phyloP scores from a whole-genome alignment of 306 rosid genomes.

The Pyrus communis region DNA sequence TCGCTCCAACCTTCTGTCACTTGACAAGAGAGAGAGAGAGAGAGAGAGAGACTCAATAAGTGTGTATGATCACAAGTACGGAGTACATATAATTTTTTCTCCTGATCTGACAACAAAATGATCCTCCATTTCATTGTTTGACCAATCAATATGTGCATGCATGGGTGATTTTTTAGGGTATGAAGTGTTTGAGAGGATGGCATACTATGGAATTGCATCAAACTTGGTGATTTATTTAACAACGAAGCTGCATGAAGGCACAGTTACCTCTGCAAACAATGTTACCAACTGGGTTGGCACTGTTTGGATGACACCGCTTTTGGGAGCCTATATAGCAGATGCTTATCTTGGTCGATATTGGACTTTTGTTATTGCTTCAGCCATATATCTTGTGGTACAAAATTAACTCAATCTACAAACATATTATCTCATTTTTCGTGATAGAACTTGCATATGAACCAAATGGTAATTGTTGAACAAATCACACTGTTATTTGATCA shows the following conservation, averaged over 20 bases:
- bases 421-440: neutral
- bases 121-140: neutral
- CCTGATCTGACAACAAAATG: neutral
- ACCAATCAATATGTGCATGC: neutral
- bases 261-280: conserved; percentile 42
- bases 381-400: conserved; percentile 43
- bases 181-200: conserved; percentile 74
- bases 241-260: conserved; percentile 45
- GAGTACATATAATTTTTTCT: no score
- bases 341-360: conserved; percentile 43
- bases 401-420: neutral
- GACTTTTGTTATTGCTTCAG: conserved; percentile 47
- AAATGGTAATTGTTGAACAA: neutral
- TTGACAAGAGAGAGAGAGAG: no score
- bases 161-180: conserved; percentile 23
- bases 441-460: neutral
- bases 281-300: conserved; percentile 59
- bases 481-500: no score
- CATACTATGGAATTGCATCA: conserved; percentile 51
- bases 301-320: conserved; percentile 48
- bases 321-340: conserved; percentile 51
- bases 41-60: no score
- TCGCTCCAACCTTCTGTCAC: neutral
- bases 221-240: conserved; percentile 49
- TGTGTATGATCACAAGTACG: no score